Evolutionary conservation across 2,329 filamentous ascomycete species (phyloP).

Genomic region (Epichloe uncinata): DNA sequence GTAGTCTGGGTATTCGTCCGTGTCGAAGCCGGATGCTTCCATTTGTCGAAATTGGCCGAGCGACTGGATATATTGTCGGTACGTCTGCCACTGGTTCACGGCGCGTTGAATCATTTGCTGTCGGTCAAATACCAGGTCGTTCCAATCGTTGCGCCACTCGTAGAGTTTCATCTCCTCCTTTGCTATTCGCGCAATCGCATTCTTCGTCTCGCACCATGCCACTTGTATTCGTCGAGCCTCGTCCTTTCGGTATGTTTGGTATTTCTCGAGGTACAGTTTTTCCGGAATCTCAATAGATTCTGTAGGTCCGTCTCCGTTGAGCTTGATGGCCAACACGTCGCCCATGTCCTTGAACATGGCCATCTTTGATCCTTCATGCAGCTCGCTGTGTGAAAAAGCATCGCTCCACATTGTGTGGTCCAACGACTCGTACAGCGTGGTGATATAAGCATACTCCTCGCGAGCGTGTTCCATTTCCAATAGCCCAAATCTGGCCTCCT

Average conservation of each 20-base stretch:
- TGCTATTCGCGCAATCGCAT: conserved; percentile 12
- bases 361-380: conserved; percentile 25
- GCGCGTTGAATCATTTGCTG: conserved; percentile 18
- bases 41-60: conserved; percentile 23
- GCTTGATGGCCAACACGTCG: conserved; percentile 36
- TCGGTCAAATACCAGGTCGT: conserved; percentile 15
- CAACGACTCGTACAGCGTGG: conserved; percentile 33
- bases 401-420: conserved; percentile 36
- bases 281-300: conserved; percentile 36
- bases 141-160: conserved; percentile 16
- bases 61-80: conserved; percentile 22
- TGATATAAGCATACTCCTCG: conserved; percentile 24
- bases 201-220: conserved; percentile 21
- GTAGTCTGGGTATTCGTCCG: conserved; percentile 24
- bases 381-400: conserved; percentile 23
- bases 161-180: conserved; percentile 15
- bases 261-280: conserved; percentile 41
- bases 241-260: conserved; percentile 30
- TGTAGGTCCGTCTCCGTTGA: conserved; percentile 28
- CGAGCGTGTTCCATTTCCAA: conserved; percentile 26
- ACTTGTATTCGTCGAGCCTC: conserved; percentile 32
- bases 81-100: conserved; percentile 18
- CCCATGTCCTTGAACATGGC: conserved; percentile 32
- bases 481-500: conserved; percentile 26
- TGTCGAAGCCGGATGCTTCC: conserved; percentile 24